Conservation (phyloP, 768 basidiomycete species). For the Daedalea quercina region DNA sequence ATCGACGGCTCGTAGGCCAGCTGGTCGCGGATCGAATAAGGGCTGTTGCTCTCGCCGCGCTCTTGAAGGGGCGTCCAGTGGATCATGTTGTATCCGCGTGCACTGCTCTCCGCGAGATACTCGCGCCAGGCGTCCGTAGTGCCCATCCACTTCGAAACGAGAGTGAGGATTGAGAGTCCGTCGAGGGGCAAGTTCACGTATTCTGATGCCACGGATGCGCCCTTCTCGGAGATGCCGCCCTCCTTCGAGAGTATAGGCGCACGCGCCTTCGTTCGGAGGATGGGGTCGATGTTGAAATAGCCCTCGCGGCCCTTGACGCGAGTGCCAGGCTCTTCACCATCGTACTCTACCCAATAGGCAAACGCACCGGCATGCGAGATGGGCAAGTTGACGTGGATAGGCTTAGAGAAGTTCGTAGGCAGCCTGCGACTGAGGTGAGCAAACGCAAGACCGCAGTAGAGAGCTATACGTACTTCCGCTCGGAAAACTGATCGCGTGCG, state of each 20-base stretch:
- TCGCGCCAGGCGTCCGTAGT: conserved; percentile 67
- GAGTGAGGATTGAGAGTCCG: conserved; percentile 80
- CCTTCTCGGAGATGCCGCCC: conserved; percentile 41
- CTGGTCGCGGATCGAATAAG: conserved; percentile 92
- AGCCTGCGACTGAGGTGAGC: conserved; percentile 39
- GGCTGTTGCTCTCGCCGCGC: conserved; percentile 82
- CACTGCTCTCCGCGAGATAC: conserved; percentile 76
- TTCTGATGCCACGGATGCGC: conserved; percentile 42
- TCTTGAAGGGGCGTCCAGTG: conserved; percentile 96
- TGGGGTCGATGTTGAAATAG: conserved; percentile 95
- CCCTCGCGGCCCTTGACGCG: conserved; percentile 81
- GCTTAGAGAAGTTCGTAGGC: conserved; percentile 81
- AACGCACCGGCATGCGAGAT: conserved; percentile 97
- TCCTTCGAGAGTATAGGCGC: conserved; percentile 62
- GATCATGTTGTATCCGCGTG: conserved; percentile 96
- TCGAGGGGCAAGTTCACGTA: conserved; percentile 74
- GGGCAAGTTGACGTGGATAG: conserved; percentile 90
- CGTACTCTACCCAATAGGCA: conserved; percentile 92
- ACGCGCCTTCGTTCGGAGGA: conserved; percentile 70
- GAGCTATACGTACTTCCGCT: conserved; percentile 58
- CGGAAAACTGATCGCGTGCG: conserved; percentile 62
- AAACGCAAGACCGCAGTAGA: not conserved
- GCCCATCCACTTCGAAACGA: conserved; percentile 99
- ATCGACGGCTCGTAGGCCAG: conserved; percentile 73
- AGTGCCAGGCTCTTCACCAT: conserved; percentile 46